Evolutionary conservation across 2,329 filamentous ascomycete species (phyloP), one percentile per base, ranked within the genome.

Genomic region (Penicillium sp.): DNA sequence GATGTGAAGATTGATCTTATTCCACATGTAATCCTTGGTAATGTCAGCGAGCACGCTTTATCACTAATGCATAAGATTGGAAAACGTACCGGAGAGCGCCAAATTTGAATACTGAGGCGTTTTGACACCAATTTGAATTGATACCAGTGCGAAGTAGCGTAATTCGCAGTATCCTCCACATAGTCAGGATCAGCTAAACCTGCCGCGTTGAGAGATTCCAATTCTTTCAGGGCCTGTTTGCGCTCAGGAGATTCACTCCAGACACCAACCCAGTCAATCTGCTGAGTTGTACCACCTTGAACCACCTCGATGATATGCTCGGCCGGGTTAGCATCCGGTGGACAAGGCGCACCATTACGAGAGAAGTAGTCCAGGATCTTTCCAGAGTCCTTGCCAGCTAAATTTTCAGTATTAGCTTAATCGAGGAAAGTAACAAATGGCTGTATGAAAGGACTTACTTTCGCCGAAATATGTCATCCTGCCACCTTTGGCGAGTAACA

Each of bases 381-480:
- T 63, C 48, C 76, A 69, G 58, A 84, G 3, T 72, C 66, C n/a
- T 73, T 57, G 5, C 71, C 71, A 33, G 70, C 69, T 73, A 19
- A 27, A 35, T 3, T 14, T 29, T 4, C 1, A 27, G 1, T 21
- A 11, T 60, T 44, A 60, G 55, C 13, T n/a, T n/a, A 27, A 1
- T 21, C 13, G 16, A 9, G 21, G 6, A 3, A 7, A 58, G 4
- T 21, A 22, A 16, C 49, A 19, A 13, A 29, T 16, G 8, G 4
- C n/a, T 26, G 29, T 27, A 5, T 14, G 7, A 3, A n/a, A 7
- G 1, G 4, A 59, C 70, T 66, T 52, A 72, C 69, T 77, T 54
- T 82, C 84, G 11, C 87, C 87, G 66, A 89, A 88, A 68, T 89
- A 90, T 1, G 87, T 83, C 1, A 84, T 87, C 62, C 83, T 82